Evolutionary conservation across 345 rosid genomes (phyloP).

Genomic region (Eucalyptus virginea): DNA sequence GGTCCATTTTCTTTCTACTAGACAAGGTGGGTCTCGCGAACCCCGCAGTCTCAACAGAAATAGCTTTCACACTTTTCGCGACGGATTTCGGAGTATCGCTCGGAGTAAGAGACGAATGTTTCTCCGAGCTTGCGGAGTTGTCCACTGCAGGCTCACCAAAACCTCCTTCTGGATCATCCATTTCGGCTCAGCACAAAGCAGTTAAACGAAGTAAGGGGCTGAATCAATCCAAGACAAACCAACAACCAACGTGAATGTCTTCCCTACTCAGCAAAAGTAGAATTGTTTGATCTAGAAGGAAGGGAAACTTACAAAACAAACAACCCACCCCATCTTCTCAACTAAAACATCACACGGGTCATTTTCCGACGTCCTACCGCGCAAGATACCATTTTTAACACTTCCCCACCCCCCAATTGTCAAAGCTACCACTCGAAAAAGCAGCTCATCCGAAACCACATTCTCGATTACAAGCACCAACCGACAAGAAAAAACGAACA

Average conservation of each 20-base stretch:
- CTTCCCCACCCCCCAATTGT: not conserved
- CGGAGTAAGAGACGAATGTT: conserved; percentile 17
- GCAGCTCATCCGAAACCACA: not conserved
- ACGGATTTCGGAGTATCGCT: conserved; percentile 23
- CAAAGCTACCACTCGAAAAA: not conserved
- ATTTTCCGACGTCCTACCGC: not conserved
- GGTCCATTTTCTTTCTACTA: conserved; percentile 41
- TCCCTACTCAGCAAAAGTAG: not conserved
- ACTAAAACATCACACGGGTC: not conserved
- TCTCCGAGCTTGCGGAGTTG: conserved; percentile 14
- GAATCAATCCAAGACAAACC: conserved; percentile 3
- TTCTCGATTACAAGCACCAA: not conserved
- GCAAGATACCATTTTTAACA: not conserved
- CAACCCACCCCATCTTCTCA: not conserved
- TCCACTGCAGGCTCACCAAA: conserved; percentile 17
- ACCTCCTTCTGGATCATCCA: conserved; percentile 50
- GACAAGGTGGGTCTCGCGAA: conserved; percentile 33
- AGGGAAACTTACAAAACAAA: not conserved
- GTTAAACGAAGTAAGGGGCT: conserved; percentile 4
- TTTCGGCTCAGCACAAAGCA: conserved; percentile 6
- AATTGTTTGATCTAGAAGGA: not conserved
- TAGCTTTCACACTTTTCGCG: conserved; percentile 14
- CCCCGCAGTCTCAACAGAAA: conserved; percentile 18
- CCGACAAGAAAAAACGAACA: not conserved
- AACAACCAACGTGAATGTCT: not conserved